phyloP scores from a whole-genome alignment of 2,329 filamentous ascomycete genomes.

The Epichloe aotearoae region DNA sequence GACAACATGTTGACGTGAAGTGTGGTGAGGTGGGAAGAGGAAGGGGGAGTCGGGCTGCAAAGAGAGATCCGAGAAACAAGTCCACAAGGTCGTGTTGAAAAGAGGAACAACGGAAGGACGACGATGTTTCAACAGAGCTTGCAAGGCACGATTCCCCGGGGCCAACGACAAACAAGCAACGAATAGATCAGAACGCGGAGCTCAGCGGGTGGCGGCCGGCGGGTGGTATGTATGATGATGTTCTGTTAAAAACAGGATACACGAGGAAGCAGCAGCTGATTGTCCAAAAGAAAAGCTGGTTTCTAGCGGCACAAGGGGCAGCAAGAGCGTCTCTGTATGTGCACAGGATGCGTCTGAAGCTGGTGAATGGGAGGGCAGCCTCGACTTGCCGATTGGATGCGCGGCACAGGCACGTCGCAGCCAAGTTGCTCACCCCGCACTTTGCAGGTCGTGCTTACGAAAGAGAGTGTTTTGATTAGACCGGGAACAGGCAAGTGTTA shows the following conservation, averaged over 20 bases:
- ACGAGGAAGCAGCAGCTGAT: background rate
- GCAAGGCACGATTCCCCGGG: background rate
- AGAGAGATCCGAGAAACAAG: constrained; percentile 2
- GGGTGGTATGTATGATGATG: background rate
- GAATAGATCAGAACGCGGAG: background rate
- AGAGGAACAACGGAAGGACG: background rate
- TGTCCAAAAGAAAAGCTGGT: background rate
- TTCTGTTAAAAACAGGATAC: background rate
- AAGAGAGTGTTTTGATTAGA: background rate
- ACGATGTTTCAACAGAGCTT: background rate
- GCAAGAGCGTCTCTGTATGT: background rate
- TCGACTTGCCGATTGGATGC: constrained; percentile 17
- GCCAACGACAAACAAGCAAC: background rate
- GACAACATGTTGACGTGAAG: constrained; percentile 7
- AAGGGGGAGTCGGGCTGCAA: constrained; percentile 6
- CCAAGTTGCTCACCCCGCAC: constrained; percentile 13
- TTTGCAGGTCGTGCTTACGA: constrained; percentile 3
- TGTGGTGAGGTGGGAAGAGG: background rate
- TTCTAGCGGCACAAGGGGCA: background rate
- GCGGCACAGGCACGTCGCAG: constrained; percentile 8
- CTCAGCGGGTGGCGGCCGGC: background rate
- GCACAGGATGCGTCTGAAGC: background rate
- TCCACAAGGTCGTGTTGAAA: background rate
- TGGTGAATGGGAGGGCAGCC: constrained; percentile 16
- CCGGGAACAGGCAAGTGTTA: constrained; percentile 1